These are phyloP conservation scores for Eurotiales sp. DNA, from an alignment of 2,329 filamentous ascomycete genomes.

Conservation along the genomic window DNA sequence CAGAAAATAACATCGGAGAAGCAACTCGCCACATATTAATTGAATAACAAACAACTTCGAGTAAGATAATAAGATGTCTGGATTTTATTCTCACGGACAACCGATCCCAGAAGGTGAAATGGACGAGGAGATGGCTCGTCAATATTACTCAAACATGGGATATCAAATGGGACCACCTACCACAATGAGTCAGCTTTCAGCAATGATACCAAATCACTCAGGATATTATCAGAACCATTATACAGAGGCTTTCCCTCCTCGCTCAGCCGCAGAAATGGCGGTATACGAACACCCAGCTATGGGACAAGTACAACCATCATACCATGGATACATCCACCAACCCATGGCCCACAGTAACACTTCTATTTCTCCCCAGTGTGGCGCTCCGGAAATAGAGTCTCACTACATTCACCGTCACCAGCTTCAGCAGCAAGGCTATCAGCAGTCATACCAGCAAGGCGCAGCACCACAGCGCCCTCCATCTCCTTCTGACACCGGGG, in stretches of 20 bases:
- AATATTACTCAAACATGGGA: conserved; percentile 1
- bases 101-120: background rate
- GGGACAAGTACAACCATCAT: background rate
- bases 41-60: background rate
- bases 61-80: background rate
- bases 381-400: background rate
- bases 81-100: background rate
- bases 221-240: background rate
- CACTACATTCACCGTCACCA: no score
- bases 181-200: background rate
- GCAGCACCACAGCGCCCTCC: background rate
- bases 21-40: background rate
- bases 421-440: background rate
- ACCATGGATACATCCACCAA: conserved; percentile 2
- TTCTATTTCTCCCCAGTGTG: no score
- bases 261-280: background rate
- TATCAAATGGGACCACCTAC: background rate
- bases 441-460: background rate
- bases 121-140: conserved; percentile 1
- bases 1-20: no score
- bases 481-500: conserved; percentile 2
- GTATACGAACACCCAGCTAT: background rate
- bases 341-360: background rate
- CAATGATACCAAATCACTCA: background rate
- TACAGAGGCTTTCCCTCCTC: background rate